Evolutionary conservation across 768 basidiomycete genomes (phyloP).

Genomic region (Mycena polygramma): DNA sequence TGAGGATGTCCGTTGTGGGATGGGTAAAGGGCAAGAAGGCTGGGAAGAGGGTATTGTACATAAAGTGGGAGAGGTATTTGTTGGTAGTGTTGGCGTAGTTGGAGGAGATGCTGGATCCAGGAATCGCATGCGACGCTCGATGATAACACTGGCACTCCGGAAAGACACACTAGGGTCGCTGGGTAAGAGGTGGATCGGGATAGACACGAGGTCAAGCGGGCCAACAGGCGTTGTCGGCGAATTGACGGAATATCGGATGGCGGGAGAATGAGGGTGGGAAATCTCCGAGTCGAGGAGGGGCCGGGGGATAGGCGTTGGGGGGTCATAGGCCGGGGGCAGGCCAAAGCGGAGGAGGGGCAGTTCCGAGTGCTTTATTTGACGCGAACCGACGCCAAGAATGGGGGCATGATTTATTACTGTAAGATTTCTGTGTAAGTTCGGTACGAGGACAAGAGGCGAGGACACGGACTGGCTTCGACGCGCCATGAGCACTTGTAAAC

Average conservation of each 20-base stretch:
- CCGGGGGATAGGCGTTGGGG: conserved; percentile 51
- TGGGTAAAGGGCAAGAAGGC: conserved; percentile 33
- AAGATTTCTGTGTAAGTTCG: conserved; percentile 24
- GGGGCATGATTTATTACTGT: conserved; percentile 78
- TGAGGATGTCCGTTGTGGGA: conserved; percentile 48
- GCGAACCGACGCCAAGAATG: conserved; percentile 74
- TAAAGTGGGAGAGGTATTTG: conserved; percentile 36
- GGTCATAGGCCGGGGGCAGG: conserved; percentile 58
- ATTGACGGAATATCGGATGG: conserved; percentile 71
- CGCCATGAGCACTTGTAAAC: conserved; percentile 88
- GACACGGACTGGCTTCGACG: conserved; percentile 79
- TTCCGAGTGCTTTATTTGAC: conserved; percentile 78
- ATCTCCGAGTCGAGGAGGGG: conserved; percentile 57
- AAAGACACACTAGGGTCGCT: conserved; percentile 68
- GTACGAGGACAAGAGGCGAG: conserved; percentile 18
- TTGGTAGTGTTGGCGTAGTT: conserved; percentile 41
- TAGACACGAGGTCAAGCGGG: conserved; percentile 78
- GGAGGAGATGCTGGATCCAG: conserved; percentile 40
- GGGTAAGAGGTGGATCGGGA: conserved; percentile 73
- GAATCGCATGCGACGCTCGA: conserved; percentile 81
- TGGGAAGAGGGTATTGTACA: conserved; percentile 39
- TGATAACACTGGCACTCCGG: conserved; percentile 71
- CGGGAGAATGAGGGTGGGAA: conserved; percentile 68
- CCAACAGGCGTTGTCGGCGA: conserved; percentile 72
- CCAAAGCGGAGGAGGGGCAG: conserved; percentile 81